Conservation (phyloP, 176 grass and related monocot species). For the Triticum monococcum region DNA sequence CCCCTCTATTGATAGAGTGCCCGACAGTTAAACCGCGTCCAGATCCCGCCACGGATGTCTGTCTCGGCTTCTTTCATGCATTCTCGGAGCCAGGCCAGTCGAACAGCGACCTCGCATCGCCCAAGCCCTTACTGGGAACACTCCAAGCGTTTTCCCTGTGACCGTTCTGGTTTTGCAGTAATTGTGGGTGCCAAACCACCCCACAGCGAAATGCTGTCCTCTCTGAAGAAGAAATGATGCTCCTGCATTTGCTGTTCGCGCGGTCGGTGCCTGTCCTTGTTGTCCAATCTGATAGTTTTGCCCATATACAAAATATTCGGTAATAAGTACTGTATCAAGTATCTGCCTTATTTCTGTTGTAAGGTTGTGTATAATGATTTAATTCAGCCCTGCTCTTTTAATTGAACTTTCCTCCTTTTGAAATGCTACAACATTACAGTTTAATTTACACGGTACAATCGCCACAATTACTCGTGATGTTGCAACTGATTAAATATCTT, state of each 20-base stretch:
- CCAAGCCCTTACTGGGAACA: background rate
- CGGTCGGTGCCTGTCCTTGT: slow-evolving; percentile 9
- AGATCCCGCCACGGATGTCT: slow-evolving; percentile 42
- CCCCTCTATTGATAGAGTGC: background rate
- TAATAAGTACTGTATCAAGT: no score
- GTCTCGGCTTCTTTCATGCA: slow-evolving; percentile 31
- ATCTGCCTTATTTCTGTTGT: background rate
- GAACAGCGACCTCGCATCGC: slow-evolving; percentile 27
- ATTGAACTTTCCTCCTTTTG: no score
- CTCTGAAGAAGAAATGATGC: background rate
- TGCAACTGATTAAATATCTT: slow-evolving; percentile 16
- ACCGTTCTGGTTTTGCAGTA: slow-evolving; percentile 13
- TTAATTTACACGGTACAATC: background rate
- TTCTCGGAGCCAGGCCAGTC: slow-evolving; percentile 30
- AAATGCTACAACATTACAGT: background rate
- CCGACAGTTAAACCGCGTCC: slow-evolving; percentile 32
- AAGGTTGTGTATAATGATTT: background rate
- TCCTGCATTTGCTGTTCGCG: background rate
- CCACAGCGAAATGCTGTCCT: slow-evolving; percentile 15
- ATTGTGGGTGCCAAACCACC: background rate
- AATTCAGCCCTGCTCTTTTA: no score
- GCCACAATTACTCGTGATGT: background rate
- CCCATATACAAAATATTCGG: no score
- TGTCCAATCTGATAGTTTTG: background rate
- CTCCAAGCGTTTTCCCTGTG: background rate